Evolutionary conservation across 176 grass and related monocot genomes (phyloP).

Genomic region (Triticum monococcum): DNA sequence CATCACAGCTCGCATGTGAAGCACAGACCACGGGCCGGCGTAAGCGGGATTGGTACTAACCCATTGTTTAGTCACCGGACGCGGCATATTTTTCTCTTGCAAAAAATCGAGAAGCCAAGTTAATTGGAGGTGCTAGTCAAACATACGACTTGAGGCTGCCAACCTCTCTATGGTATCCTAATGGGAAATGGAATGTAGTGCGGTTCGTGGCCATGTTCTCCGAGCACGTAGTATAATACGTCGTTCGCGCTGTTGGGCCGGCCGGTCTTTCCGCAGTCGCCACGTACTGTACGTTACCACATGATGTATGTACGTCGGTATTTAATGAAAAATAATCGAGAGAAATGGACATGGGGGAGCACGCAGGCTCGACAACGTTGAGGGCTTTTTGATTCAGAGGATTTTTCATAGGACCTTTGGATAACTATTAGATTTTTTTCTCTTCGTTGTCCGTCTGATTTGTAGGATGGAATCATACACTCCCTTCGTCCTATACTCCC

Average conservation of each 20-base stretch:
- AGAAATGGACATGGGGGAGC: background rate
- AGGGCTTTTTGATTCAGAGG: too few species aligned
- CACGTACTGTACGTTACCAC: slow-evolving; percentile 2
- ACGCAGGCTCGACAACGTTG: background rate
- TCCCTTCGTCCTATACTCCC: too few species aligned
- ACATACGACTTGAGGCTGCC: background rate
- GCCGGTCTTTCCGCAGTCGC: background rate
- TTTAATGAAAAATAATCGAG: background rate
- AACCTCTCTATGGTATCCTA: background rate
- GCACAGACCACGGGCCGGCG: slow-evolving; percentile 1
- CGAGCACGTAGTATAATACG: background rate
- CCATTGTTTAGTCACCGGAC: background rate
- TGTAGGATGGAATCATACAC: too few species aligned
- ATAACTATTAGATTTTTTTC: too few species aligned
- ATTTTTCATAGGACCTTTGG: too few species aligned
- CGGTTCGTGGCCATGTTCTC: background rate
- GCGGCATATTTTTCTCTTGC: background rate
- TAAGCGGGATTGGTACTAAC: background rate
- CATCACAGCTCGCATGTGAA: slow-evolving; percentile 10
- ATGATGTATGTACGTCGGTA: background rate
- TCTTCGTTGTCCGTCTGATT: too few species aligned
- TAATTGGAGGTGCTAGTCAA: slow-evolving; percentile 28
- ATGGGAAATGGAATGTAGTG: background rate
- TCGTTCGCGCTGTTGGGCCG: background rate
- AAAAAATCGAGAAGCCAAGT: background rate